phyloP scores from a whole-genome alignment of 2,329 filamentous ascomycete species.

The Penicillium sp. region DNA sequence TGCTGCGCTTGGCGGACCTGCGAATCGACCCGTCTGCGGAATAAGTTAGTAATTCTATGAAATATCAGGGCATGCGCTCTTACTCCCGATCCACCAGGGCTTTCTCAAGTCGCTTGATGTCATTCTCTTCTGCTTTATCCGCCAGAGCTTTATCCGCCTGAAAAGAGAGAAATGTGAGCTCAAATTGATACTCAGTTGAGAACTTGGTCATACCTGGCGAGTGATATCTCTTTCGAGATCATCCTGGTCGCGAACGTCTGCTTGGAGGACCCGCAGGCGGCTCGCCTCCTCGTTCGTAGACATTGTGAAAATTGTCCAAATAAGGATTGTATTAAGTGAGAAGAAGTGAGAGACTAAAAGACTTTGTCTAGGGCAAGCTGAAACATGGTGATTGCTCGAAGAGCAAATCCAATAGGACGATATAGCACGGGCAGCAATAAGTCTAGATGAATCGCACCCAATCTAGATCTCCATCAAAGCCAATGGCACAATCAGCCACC shows the following conservation, averaged over 20 bases:
- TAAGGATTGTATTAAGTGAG: conserved; percentile 3
- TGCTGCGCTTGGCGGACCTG: conserved; percentile 62
- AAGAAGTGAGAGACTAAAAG: neutral
- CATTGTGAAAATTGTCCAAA: conserved; percentile 3
- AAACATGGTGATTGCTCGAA: neutral
- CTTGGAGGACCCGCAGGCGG: conserved; percentile 61
- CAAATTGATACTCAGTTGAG: neutral
- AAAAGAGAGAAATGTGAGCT: neutral
- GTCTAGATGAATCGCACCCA: neutral
- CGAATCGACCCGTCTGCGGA: conserved; percentile 57
- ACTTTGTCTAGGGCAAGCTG: neutral
- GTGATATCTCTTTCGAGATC: conserved; percentile 86
- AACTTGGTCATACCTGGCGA: conserved; percentile 45
- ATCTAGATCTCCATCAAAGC: conserved; percentile 7
- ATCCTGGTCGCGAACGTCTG: conserved; percentile 77
- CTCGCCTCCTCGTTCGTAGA: conserved; percentile 53
- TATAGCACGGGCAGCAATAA: neutral
- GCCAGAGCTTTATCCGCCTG: conserved; percentile 58
- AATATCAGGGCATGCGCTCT: neutral
- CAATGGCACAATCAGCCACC: conserved; percentile 15
- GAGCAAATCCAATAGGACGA: conserved; percentile 1
- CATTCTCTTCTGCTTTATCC: conserved; percentile 63
- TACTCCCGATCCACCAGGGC: conserved; percentile 50
- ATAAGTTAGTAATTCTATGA: conserved; percentile 1
- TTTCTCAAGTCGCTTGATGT: conserved; percentile 62